A percentile compares a stretch with the other conserved stretches of the same genome.
Conservation (phyloP, 2,329 filamentous ascomycete species). For the Calonectria honghensis region DNA sequence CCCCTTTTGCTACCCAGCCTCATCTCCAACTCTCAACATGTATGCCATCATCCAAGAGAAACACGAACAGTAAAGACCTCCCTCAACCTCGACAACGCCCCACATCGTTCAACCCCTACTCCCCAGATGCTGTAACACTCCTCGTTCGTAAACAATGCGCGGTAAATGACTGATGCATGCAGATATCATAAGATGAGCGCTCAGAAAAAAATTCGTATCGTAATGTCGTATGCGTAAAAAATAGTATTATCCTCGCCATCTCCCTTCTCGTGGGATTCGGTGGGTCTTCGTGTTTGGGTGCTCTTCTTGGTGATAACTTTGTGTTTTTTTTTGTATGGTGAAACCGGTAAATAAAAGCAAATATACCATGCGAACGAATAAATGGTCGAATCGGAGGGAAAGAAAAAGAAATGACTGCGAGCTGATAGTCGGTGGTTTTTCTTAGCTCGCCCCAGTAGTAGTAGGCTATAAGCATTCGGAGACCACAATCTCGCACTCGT, state of each 20-base stretch:
- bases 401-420: constrained; percentile 43
- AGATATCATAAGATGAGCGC: constrained; percentile 48
- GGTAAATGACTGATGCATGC: constrained; percentile 52
- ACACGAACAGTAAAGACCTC: constrained; percentile 26
- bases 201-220: constrained; percentile 49
- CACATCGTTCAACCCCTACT: neutral
- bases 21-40: constrained; percentile 30
- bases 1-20: constrained; percentile 33
- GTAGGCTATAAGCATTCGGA: constrained; percentile 26
- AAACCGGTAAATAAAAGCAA: constrained; percentile 33
- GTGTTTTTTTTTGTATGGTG: constrained; percentile 31
- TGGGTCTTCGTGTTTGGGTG: constrained; percentile 40
- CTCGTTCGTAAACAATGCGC: constrained; percentile 48
- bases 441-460: constrained; percentile 38
- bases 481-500: constrained; percentile 42
- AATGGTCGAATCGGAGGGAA: constrained; percentile 47
- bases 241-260: constrained; percentile 34
- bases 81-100: neutral
- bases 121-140: constrained; percentile 40
- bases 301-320: constrained; percentile 37
- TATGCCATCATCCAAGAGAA: constrained; percentile 41
- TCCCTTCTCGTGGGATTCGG: constrained; percentile 44
- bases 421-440: constrained; percentile 41
- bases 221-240: constrained; percentile 51
- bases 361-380: constrained; percentile 45